These are phyloP conservation scores for Aspergillus calidoustus DNA, from an alignment of 2,329 filamentous ascomycete genomes.

Conservation along the genomic window DNA sequence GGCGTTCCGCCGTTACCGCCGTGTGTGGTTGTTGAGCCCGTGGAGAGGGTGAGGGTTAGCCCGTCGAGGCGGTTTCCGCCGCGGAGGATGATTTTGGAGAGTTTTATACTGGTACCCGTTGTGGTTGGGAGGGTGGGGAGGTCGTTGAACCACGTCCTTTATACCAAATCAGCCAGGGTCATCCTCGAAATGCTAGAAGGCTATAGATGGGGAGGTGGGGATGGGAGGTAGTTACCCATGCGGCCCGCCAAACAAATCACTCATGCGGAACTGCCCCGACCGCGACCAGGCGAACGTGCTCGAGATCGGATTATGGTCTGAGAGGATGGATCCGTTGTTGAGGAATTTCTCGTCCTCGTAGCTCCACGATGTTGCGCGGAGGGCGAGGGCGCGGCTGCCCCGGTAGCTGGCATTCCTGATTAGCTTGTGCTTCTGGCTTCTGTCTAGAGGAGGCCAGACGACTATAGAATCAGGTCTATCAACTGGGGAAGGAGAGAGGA, in stretches of 20 bases:
- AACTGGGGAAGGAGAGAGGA: not conserved
- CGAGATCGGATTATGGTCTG: constrained; percentile 67
- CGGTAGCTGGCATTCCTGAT: constrained; percentile 24
- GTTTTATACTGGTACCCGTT: constrained; percentile 41
- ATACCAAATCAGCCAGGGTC: not conserved
- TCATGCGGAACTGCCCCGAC: constrained; percentile 57
- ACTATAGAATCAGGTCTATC: too few relatives aligned
- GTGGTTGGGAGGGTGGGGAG: constrained; percentile 45
- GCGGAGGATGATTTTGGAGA: constrained; percentile 42
- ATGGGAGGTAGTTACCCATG: constrained; percentile 24
- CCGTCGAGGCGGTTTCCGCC: constrained; percentile 57
- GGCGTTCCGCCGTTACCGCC: constrained; percentile 58
- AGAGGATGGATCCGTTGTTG: constrained; percentile 62
- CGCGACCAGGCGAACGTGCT: constrained; percentile 36
- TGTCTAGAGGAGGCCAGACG: too few relatives aligned
- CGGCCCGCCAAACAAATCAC: constrained; percentile 33
- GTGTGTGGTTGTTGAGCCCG: constrained; percentile 56
- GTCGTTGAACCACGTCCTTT: constrained; percentile 59
- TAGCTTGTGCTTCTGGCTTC: not conserved
- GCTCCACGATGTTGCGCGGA: constrained; percentile 49
- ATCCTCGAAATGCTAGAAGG: too few relatives aligned
- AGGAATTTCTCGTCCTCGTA: constrained; percentile 64
- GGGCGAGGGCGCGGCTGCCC: constrained; percentile 51
- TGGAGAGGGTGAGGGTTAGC: constrained; percentile 53
- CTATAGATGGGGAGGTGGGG: not conserved